Evolutionary conservation across 2,329 filamentous ascomycete genomes (phyloP), one percentile per base, ranked within the genome.

Genomic region (Exophiala dermatitidis): DNA sequence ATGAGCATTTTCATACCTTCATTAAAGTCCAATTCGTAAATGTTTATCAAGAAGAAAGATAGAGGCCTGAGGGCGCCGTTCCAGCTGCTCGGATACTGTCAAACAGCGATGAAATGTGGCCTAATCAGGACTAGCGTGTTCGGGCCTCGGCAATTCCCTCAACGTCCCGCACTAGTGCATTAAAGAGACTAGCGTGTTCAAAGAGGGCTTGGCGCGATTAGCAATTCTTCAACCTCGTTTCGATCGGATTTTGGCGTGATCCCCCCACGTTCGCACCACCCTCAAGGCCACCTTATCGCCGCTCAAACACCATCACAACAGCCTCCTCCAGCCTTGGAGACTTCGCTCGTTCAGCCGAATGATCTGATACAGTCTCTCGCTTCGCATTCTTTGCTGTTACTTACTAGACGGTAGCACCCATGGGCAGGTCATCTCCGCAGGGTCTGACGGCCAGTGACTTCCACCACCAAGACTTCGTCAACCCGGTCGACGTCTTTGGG

Each of bases 401-500:
- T 19, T 19, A 19, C 10, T 19, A 10, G 2, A 19, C 28, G 32
- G 7, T 31, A 38, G 31, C 32, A 37, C 31, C 31, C 6, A 59
- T 61, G 59, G 50, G 52, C 19, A 40, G 54, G 53, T 34, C 48
- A 28, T 57, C 59, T n/a, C 44, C 56, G 33, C 51, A 56, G 33
- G 56, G 59, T 6, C 48, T 61, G 31, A 61, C 50, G 26, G 52
- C 56, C 47, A 46, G 48, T 31, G 59, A 61, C 46, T 61, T 61
- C 48, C 59, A 61, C 42, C 59, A 58, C 32, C 54, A 57, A 46
- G 40, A 51, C n/a, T 61, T 46, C 46, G 53, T 61, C 50, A 57
- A 61, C 32, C 59, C 59, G 6, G 29, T 47, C 34, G 59, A 61
- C 48, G 54, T 57, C 38, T 59, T 61, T 49, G 51, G 54, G 8